phyloP scores from a whole-genome alignment of 345 rosid genomes.

The Syzygium aromaticum region DNA sequence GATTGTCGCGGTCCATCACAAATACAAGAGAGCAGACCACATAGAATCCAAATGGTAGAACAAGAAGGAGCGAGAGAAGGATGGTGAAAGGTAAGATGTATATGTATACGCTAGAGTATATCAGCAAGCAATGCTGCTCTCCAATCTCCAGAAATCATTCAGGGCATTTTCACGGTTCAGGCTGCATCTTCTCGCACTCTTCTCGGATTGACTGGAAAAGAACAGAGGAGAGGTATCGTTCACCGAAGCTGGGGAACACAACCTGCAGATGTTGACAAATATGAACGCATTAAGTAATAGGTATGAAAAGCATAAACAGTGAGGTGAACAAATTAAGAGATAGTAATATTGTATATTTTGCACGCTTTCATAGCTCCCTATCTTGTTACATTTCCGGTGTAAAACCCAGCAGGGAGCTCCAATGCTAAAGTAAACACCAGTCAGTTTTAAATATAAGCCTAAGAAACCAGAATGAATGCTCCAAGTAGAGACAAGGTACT shows the following conservation, averaged over 20 bases:
- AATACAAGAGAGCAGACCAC: background rate
- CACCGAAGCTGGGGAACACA: conserved; percentile 94
- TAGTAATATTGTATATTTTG: background rate
- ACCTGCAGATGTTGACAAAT: conserved; percentile 33
- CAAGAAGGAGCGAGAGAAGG: background rate
- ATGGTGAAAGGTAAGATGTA: background rate
- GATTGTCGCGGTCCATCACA: background rate
- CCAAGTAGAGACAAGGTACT: background rate
- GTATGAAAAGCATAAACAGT: background rate
- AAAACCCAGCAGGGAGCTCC: background rate
- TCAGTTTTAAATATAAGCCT: background rate
- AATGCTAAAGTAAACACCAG: background rate
- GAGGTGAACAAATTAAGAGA: background rate
- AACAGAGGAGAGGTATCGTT: conserved; percentile 74
- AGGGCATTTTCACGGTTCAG: conserved; percentile 9
- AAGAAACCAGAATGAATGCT: background rate
- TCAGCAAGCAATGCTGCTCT: background rate
- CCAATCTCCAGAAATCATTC: background rate
- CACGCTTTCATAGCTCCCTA: background rate
- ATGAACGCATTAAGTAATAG: background rate
- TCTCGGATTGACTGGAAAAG: conserved; percentile 90
- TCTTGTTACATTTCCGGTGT: background rate
- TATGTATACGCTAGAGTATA: background rate
- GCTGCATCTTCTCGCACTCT: conserved; percentile 84
- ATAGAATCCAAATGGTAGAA: background rate